phyloP scores from a whole-genome alignment of 495 filamentous ascomycete genomes.

The Talaromyces borbonicus region DNA sequence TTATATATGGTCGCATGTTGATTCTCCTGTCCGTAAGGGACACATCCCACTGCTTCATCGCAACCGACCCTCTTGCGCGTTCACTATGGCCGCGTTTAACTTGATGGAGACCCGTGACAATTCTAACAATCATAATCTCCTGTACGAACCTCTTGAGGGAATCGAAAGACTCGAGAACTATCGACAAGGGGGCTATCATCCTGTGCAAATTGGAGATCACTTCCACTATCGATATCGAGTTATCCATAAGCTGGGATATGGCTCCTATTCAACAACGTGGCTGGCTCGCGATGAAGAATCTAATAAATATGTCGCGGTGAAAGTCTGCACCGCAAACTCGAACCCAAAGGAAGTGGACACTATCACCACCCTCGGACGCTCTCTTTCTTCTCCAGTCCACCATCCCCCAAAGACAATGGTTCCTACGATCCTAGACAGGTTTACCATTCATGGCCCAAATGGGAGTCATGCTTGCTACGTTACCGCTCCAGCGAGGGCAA shows the following conservation, averaged over 20 bases:
- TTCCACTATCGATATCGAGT: slow-evolving; percentile 25
- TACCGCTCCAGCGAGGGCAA: slow-evolving; percentile 20
- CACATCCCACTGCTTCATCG: no score
- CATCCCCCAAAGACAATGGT: slow-evolving; percentile 17
- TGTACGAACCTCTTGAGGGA: slow-evolving; percentile 21
- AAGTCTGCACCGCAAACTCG: slow-evolving; percentile 22
- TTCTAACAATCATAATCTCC: no score
- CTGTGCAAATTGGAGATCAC: slow-evolving; percentile 23
- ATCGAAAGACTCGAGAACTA: slow-evolving; percentile 23
- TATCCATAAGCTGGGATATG: slow-evolving; percentile 26
- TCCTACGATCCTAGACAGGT: slow-evolving; percentile 29
- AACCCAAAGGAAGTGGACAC: slow-evolving; percentile 18
- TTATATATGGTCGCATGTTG: no score
- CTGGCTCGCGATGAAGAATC: slow-evolving; percentile 18
- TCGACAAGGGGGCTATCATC: slow-evolving; percentile 24
- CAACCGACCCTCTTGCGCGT: no score
- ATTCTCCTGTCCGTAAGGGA: no score
- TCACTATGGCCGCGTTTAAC: no score
- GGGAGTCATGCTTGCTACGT: slow-evolving; percentile 33
- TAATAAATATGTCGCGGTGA: slow-evolving; percentile 23
- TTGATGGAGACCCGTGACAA: no score
- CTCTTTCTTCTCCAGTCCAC: slow-evolving; percentile 7
- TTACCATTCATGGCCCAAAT: slow-evolving; percentile 32
- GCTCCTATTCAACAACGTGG: slow-evolving; percentile 25
- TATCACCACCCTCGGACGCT: slow-evolving; percentile 11